These are phyloP conservation scores for Penicillium pancosmium DNA, from an alignment of 495 filamentous ascomycete genomes.

Conservation along the genomic window DNA sequence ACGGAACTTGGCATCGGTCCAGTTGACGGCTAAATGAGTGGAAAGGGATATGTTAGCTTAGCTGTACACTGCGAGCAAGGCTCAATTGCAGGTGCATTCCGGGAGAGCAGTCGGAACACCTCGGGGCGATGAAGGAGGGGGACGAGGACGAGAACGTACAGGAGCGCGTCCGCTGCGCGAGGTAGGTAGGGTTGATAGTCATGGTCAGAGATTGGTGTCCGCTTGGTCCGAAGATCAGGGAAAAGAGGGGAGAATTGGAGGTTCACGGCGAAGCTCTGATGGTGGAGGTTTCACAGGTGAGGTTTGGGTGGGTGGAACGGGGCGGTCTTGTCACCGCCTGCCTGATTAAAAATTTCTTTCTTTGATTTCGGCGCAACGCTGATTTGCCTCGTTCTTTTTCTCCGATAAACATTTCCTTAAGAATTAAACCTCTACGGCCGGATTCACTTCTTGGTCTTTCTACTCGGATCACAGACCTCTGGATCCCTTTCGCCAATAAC, in stretches of 20 bases:
- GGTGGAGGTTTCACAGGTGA: conserved; percentile 36
- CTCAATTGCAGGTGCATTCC: conserved; percentile 18
- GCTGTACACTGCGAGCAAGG: background rate
- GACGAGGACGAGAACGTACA: conserved; percentile 61
- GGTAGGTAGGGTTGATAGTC: conserved; percentile 90
- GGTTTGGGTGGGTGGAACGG: conserved; percentile 21
- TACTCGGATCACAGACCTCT: background rate
- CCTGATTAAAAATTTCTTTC: conserved; percentile 45
- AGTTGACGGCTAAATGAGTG: conserved; percentile 70
- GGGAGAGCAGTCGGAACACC: conserved; percentile 22
- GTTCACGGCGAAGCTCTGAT: conserved; percentile 27
- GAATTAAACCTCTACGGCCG: background rate
- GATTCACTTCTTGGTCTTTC: background rate
- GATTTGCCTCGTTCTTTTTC: conserved; percentile 13
- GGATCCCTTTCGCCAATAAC: background rate
- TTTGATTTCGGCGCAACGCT: conserved; percentile 16
- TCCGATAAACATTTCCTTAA: conserved; percentile 9
- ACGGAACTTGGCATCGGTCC: conserved; percentile 78
- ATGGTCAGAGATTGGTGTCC: conserved; percentile 41
- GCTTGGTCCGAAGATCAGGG: conserved; percentile 20
- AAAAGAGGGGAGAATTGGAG: conserved; percentile 25
- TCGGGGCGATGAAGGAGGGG: conserved; percentile 23
- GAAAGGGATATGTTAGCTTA: conserved; percentile 27
- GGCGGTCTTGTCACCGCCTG: conserved; percentile 42
- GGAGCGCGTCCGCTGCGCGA: conserved; percentile 84